Evolutionary conservation across 2,329 filamentous ascomycete genomes (phyloP).

Genomic region (Amesomyces nigricolor): DNA sequence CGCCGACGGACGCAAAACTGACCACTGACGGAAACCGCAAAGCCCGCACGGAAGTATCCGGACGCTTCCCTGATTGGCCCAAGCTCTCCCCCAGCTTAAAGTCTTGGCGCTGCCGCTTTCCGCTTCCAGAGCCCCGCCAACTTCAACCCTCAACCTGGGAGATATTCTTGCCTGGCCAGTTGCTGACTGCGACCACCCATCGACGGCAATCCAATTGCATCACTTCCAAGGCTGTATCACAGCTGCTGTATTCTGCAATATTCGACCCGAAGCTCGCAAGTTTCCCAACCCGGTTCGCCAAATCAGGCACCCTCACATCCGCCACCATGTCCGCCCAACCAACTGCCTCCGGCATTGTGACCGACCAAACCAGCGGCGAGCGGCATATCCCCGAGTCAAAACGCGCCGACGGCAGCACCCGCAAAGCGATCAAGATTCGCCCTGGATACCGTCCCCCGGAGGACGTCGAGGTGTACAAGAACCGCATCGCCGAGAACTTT

Average conservation of each 20-base stretch:
- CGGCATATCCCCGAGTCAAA: conserved; percentile 84
- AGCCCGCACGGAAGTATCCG: conserved; percentile 26
- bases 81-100: conserved; percentile 24
- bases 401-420: conserved; percentile 82
- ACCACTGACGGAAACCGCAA: conserved; percentile 24
- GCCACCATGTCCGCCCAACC: conserved; percentile 43
- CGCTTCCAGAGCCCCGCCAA: conserved; percentile 16
- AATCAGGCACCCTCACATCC: no score
- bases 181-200: no score
- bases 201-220: no score
- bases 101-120: conserved; percentile 7
- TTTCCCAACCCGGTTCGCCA: no score
- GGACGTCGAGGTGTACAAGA: conserved; percentile 94
- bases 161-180: not conserved
- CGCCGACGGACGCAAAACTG: conserved; percentile 25
- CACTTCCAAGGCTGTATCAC: no score
- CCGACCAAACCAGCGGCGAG: conserved; percentile 68
- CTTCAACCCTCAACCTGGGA: not conserved
- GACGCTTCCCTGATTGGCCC: conserved; percentile 32
- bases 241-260: no score
- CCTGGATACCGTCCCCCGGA: conserved; percentile 92
- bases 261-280: no score
- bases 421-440: conserved; percentile 88
- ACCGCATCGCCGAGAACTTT: conserved; percentile 78
- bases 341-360: conserved; percentile 68